Conservation (phyloP, 2,329 filamentous ascomycete species). For the Talaromyces verruculosus region DNA sequence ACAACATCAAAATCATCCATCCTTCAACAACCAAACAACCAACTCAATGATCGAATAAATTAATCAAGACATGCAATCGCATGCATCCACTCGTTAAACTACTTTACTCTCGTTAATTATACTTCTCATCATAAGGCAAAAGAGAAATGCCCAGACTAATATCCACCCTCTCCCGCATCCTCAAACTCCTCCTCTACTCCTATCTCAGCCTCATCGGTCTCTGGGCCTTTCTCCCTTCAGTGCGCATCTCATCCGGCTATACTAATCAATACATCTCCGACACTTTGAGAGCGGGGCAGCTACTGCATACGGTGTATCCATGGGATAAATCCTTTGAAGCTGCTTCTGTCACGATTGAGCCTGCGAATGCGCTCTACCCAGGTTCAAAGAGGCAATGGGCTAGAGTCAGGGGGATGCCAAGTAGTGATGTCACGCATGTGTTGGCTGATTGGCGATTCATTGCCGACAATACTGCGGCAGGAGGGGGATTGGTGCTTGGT, state of each 20-base stretch:
- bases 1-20: not conserved
- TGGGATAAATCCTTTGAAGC: slow-evolving; percentile 14
- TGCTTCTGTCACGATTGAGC: not conserved
- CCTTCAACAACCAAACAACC: not conserved
- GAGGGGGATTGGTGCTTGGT: not conserved
- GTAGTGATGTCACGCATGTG: slow-evolving; percentile 6
- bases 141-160: slow-evolving; percentile 19
- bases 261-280: slow-evolving; percentile 3
- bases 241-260: not conserved
- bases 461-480: not conserved
- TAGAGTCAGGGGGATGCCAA: not conserved
- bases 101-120: not conserved
- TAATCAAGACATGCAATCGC: not conserved
- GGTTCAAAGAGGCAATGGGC: not conserved
- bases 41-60: not conserved
- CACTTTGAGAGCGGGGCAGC: not conserved
- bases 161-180: slow-evolving; percentile 12
- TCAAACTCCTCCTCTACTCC: slow-evolving; percentile 16
- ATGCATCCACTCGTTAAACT: slow-evolving; percentile 4
- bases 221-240: slow-evolving; percentile 20
- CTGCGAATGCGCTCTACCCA: not conserved
- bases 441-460: slow-evolving; percentile 12
- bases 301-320: slow-evolving; percentile 11
- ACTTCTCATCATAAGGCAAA: no score
- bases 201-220: slow-evolving; percentile 16